A percentile compares a stretch with the other conserved stretches of the same genome.
phyloP scores from a whole-genome alignment of 2,329 filamentous ascomycete species.

The Chaetomium strumarium region DNA sequence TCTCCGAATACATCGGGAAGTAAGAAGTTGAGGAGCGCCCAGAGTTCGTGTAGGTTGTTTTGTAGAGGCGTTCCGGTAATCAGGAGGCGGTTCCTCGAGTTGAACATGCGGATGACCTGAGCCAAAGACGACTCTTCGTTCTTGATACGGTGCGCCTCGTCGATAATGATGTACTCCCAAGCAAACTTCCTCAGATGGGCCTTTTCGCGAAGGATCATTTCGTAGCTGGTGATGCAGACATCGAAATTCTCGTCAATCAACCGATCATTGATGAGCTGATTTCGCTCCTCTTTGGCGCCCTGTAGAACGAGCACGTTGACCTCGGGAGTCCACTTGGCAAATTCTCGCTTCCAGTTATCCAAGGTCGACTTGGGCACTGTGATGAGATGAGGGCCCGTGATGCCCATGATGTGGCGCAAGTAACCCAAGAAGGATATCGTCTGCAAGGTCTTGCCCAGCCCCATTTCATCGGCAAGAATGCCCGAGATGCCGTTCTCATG shows the following conservation, averaged over 20 bases:
- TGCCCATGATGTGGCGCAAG: conserved; percentile 82
- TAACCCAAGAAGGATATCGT: conserved; percentile 97
- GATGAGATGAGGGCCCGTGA: conserved; percentile 84
- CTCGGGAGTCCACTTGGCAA: conserved; percentile 88
- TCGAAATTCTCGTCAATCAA: conserved; percentile 95
- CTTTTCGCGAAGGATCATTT: conserved; percentile 97
- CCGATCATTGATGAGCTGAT: conserved; percentile 80
- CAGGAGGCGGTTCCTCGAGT: conserved; percentile 87
- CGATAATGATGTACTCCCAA: conserved; percentile 99
- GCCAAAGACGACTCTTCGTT: conserved; percentile 97
- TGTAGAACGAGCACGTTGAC: conserved; percentile 91
- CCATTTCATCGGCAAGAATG: conserved; percentile 98
- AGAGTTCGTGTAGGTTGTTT: conserved; percentile 96
- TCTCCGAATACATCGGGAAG: conserved; percentile 98
- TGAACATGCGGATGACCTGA: conserved; percentile 93
- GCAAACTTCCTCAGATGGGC: conserved; percentile 93
- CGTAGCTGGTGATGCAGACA: conserved; percentile 96
- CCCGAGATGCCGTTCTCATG: conserved; percentile 99
- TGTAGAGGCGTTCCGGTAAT: conserved; percentile 96
- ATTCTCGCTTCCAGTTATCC: conserved; percentile 98
- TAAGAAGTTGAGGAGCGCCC: conserved; percentile 94
- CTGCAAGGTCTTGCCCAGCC: conserved; percentile 93
- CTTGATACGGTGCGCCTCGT: conserved; percentile 97
- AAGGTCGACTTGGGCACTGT: conserved; percentile 94
- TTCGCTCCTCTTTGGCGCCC: conserved; percentile 89